Evolutionary conservation across 306 rosid genomes (phyloP).

Genomic region (Prunus salicina): DNA sequence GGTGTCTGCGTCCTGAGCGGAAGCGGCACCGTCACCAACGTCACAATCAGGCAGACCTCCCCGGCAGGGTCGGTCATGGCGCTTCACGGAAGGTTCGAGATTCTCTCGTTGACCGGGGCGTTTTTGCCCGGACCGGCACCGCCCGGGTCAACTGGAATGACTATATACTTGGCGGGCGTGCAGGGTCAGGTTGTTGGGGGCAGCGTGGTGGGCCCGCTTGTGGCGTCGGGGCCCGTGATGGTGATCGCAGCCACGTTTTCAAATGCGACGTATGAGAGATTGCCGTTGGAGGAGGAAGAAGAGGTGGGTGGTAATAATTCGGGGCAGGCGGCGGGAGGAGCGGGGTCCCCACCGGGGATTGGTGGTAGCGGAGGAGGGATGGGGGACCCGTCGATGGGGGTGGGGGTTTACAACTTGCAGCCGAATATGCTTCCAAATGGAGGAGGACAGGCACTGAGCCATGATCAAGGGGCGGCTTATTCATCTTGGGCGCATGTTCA

Average conservation of each 20-base stretch:
- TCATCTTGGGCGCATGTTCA: slow-evolving; percentile 50
- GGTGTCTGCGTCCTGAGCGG: slow-evolving; percentile 75
- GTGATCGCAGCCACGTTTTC: slow-evolving; percentile 79
- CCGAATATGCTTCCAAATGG: slow-evolving; percentile 51
- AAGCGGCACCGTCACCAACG: slow-evolving; percentile 65
- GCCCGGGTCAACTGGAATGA: slow-evolving; percentile 60
- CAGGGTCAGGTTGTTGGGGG: slow-evolving; percentile 86
- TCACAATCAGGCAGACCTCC: slow-evolving; percentile 62
- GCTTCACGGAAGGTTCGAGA: slow-evolving; percentile 75
- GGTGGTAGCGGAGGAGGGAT: slow-evolving; percentile 36
- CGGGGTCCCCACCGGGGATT: slow-evolving; percentile 31
- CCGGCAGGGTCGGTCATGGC: slow-evolving; percentile 58
- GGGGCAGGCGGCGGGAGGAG: slow-evolving; percentile 23
- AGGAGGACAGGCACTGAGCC: slow-evolving; percentile 59
- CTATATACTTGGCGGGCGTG: slow-evolving; percentile 71
- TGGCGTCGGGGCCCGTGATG: slow-evolving; percentile 77
- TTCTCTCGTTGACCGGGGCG: slow-evolving; percentile 63
- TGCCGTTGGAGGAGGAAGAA: slow-evolving; percentile 72
- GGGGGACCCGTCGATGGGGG: slow-evolving; percentile 36
- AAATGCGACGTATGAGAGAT: slow-evolving; percentile 70
- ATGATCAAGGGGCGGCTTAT: slow-evolving; percentile 44
- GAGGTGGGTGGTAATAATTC: slow-evolving; percentile 12
- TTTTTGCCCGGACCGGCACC: slow-evolving; percentile 69
- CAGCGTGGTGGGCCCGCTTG: slow-evolving; percentile 64
- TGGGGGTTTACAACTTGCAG: slow-evolving; percentile 43